Conservation (phyloP, 2,329 filamentous ascomycete species). For the Calonectria hawksworthii region DNA sequence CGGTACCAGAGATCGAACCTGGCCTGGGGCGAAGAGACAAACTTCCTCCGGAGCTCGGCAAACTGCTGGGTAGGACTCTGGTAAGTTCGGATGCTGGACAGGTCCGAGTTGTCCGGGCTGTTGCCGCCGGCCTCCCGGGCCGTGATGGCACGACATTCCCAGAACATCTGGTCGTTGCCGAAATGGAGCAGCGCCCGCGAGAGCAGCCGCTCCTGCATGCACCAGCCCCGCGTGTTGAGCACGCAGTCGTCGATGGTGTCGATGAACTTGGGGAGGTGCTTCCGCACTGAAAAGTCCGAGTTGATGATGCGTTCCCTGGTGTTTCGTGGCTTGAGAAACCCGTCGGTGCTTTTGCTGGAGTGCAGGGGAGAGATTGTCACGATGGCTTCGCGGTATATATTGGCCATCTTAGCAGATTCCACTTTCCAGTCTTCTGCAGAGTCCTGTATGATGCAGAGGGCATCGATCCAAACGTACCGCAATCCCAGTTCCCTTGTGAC, state of each 20-base stretch:
- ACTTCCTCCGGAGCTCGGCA: not conserved
- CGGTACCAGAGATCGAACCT: not conserved
- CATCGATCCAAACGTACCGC: slow-evolving; percentile 7
- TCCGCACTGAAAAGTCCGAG: not conserved
- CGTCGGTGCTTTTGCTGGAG: not conserved
- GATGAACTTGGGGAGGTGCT: not conserved
- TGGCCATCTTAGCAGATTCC: not conserved
- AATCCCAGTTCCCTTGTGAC: not conserved
- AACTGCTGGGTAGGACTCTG: not conserved
- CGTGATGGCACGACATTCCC: not conserved
- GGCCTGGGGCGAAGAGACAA: not conserved
- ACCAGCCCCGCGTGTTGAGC: not conserved
- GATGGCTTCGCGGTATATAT: not conserved
- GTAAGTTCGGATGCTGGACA: not conserved
- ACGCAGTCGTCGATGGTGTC: not conserved
- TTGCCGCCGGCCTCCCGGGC: not conserved
- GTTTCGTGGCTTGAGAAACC: not conserved
- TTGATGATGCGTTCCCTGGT: not conserved
- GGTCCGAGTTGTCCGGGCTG: not conserved
- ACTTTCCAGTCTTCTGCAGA: slow-evolving; percentile 1
- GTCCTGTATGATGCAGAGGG: slow-evolving; percentile 11
- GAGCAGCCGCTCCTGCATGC: not conserved
- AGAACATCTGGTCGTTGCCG: slow-evolving; percentile 5
- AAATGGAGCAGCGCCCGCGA: not conserved
- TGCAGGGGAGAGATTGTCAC: not conserved